These are phyloP conservation scores for Tardiomyces blankii DNA, from an alignment of 1,139 yeast genomes.

Conservation along the genomic window DNA sequence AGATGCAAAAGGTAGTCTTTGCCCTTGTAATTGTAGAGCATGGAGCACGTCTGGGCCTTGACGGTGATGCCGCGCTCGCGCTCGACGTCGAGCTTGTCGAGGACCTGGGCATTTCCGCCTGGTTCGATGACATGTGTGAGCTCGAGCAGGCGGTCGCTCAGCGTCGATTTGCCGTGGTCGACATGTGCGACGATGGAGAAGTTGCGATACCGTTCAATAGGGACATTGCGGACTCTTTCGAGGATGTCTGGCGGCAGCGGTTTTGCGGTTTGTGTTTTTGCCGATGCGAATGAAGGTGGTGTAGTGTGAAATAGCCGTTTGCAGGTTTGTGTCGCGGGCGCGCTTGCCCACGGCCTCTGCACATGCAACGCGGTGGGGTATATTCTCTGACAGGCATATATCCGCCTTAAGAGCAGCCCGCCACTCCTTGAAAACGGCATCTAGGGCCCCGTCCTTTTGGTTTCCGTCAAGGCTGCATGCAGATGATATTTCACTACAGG, in stretches of 20 bases:
- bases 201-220: constrained; percentile 73
- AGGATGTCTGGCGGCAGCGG: constrained; percentile 1
- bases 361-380: no score
- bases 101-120: constrained; percentile 68
- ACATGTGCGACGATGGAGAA: constrained; percentile 96
- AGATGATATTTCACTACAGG: no score
- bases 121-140: constrained; percentile 80
- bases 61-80: constrained; percentile 59
- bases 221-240: constrained; percentile 59
- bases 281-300: not conserved
- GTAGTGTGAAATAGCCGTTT: not conserved
- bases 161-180: constrained; percentile 95
- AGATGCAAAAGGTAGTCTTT: constrained; percentile 52
- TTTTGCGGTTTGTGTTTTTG: not conserved
- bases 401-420: no score
- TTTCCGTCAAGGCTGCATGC: no score
- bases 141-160: constrained; percentile 79
- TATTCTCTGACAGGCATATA: no score
- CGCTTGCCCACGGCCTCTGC: no score
- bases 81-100: constrained; percentile 73
- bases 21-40: constrained; percentile 45
- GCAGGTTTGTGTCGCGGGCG: no score
- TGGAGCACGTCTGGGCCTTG: constrained; percentile 49
- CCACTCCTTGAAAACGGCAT: no score
- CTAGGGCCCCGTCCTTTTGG: no score